Conservation (phyloP, 306 rosid genomes). For the Cicer chorassanicum region DNA sequence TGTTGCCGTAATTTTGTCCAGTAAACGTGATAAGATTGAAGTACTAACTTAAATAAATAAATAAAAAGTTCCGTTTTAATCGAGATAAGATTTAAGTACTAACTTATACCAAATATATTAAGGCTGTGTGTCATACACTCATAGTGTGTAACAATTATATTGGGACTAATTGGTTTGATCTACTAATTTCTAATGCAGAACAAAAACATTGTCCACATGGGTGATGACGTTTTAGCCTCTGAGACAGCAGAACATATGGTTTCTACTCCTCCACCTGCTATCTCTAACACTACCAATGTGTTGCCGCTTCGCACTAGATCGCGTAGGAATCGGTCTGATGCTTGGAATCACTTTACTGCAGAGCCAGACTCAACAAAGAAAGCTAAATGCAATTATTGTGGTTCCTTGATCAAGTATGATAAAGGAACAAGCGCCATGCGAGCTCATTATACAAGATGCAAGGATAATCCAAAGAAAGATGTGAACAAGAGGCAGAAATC, state of each 20-base stretch:
- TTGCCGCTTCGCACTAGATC: background rate
- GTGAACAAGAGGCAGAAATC: constrained; percentile 11
- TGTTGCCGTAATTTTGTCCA: background rate
- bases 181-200: background rate
- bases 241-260: constrained; percentile 11
- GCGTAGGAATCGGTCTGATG: constrained; percentile 20
- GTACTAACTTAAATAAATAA: background rate
- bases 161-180: background rate
- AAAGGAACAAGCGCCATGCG: constrained; percentile 22
- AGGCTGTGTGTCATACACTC: background rate
- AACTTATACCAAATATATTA: background rate
- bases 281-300: background rate
- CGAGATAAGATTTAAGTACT: background rate
- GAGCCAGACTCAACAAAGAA: constrained; percentile 1
- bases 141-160: background rate
- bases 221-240: background rate
- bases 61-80: background rate
- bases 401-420: constrained; percentile 24
- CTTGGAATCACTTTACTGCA: constrained; percentile 19
- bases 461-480: background rate
- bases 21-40: background rate
- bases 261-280: constrained; percentile 9
- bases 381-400: constrained; percentile 24
- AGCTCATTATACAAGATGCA: constrained; percentile 29
- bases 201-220: background rate